Conservation (phyloP, 768 basidiomycete species). For the Nevesoporus exiguus region DNA sequence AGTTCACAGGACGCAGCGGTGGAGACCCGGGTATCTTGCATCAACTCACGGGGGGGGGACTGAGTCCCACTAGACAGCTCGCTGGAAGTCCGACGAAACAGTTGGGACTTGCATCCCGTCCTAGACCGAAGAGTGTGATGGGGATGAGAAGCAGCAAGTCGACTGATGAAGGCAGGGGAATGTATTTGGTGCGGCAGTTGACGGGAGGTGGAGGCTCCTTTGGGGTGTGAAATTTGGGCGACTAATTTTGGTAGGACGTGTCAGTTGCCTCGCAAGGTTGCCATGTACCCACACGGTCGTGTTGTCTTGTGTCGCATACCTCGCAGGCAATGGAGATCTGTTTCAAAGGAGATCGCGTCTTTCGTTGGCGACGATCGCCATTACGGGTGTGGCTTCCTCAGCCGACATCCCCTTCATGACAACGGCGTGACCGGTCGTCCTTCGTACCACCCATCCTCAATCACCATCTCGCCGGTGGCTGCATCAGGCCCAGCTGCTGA, state of each 20-base stretch:
- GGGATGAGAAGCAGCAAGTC: constrained; percentile 63
- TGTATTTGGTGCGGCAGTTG: constrained; percentile 77
- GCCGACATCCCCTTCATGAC: constrained; percentile 6
- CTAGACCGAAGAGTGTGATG: constrained; percentile 76
- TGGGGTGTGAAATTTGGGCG: constrained; percentile 19
- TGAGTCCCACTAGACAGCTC: constrained; percentile 67
- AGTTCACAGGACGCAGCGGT: constrained; percentile 62
- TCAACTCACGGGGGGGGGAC: constrained; percentile 65
- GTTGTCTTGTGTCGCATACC: background rate
- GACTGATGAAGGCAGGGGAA: constrained; percentile 60
- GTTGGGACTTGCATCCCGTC: constrained; percentile 44
- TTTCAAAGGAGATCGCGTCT: constrained; percentile 10
- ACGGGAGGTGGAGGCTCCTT: constrained; percentile 49
- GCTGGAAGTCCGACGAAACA: constrained; percentile 69
- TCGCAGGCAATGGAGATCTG: constrained; percentile 8
- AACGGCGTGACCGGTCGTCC: constrained; percentile 3
- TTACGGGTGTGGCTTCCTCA: too few species aligned
- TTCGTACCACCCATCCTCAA: background rate
- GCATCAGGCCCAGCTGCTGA: constrained; percentile 7
- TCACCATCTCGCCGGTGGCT: constrained; percentile 1
- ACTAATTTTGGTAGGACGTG: background rate
- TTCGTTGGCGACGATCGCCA: constrained; percentile 1
- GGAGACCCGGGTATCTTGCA: constrained; percentile 38
- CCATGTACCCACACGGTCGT: constrained; percentile 16
- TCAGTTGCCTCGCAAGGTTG: too few species aligned